phyloP scores from a whole-genome alignment of 768 basidiomycete species.

The Chalciporus pseudorubinellus region DNA sequence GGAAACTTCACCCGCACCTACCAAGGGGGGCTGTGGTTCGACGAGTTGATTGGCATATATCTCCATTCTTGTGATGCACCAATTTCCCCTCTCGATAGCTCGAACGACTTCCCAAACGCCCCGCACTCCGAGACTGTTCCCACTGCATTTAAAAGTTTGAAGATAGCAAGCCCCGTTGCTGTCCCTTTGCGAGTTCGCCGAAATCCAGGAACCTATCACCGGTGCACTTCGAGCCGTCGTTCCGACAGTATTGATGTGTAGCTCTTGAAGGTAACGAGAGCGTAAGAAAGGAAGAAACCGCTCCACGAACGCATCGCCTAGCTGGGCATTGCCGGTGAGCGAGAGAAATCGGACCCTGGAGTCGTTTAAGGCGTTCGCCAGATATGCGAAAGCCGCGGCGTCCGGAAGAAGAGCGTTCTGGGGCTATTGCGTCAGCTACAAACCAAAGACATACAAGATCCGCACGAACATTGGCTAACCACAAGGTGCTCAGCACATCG shows the following conservation, averaged over 20 bases:
- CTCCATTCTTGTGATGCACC: slow-evolving; percentile 48
- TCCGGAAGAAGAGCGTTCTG: slow-evolving; percentile 44
- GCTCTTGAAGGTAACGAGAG: slow-evolving; percentile 45
- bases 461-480: slow-evolving; percentile 53
- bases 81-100: slow-evolving; percentile 49
- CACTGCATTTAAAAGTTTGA: slow-evolving; percentile 50
- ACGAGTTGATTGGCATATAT: slow-evolving; percentile 43
- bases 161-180: slow-evolving; percentile 38
- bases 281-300: slow-evolving; percentile 49
- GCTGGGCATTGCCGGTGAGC: slow-evolving; percentile 45
- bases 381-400: slow-evolving; percentile 32
- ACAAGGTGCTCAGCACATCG: slow-evolving; percentile 41
- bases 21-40: slow-evolving; percentile 9
- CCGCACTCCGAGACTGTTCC: slow-evolving; percentile 51
- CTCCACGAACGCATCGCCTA: slow-evolving; percentile 50
- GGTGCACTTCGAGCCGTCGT: slow-evolving; percentile 45
- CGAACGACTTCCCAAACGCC: slow-evolving; percentile 47
- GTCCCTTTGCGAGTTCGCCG: slow-evolving; percentile 30
- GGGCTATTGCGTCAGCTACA: slow-evolving; percentile 20
- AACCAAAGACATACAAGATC: not conserved
- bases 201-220: slow-evolving; percentile 47
- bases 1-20: slow-evolving; percentile 12
- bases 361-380: slow-evolving; percentile 51
- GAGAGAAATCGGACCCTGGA: slow-evolving; percentile 52
- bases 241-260: slow-evolving; percentile 51